phyloP scores from a whole-genome alignment of 805 yeast genomes.

The Debaryomyces prosopidis region DNA sequence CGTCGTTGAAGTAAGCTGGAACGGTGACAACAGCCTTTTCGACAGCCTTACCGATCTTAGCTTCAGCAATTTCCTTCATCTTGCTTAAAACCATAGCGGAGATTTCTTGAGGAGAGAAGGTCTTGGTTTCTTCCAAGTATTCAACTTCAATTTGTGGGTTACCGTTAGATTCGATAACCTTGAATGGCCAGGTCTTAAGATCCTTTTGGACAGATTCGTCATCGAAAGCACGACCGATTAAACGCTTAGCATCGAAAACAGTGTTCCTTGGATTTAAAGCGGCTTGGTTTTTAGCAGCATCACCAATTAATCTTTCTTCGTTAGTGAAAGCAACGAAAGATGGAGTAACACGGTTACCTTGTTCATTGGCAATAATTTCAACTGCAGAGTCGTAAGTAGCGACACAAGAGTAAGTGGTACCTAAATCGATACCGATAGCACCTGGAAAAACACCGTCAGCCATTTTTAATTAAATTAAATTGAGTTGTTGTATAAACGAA shows the following conservation, averaged over 20 bases:
- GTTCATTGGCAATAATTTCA: conserved; percentile 52
- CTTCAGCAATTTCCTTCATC: conserved; percentile 78
- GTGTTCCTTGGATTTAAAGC: conserved; percentile 52
- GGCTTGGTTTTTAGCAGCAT: conserved; percentile 52
- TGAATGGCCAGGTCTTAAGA: conserved; percentile 50
- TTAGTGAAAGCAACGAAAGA: conserved; percentile 50
- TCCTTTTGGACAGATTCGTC: conserved; percentile 63
- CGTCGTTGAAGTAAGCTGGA: conserved; percentile 52
- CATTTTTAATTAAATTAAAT: conserved; percentile 44
- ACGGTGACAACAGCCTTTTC: conserved; percentile 51
- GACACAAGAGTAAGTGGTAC: conserved; percentile 53
- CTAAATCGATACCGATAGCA: conserved; percentile 58
- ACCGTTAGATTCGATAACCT: conserved; percentile 44
- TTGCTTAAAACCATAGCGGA: conserved; percentile 51
- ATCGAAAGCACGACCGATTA: conserved; percentile 60
- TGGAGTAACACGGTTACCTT: conserved; percentile 54
- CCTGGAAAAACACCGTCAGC: conserved; percentile 99
- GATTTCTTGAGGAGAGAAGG: conserved; percentile 50
- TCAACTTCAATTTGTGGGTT: conserved; percentile 49
- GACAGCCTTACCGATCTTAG: conserved; percentile 79
- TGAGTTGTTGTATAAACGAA: conserved; percentile 8
- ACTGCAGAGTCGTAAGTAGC: conserved; percentile 51
- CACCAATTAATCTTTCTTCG: conserved; percentile 54
- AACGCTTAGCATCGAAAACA: conserved; percentile 52
- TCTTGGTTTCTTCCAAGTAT: conserved; percentile 48